phyloP scores from a whole-genome alignment of 169 alveolate species.

The Theileria annulata region DNA sequence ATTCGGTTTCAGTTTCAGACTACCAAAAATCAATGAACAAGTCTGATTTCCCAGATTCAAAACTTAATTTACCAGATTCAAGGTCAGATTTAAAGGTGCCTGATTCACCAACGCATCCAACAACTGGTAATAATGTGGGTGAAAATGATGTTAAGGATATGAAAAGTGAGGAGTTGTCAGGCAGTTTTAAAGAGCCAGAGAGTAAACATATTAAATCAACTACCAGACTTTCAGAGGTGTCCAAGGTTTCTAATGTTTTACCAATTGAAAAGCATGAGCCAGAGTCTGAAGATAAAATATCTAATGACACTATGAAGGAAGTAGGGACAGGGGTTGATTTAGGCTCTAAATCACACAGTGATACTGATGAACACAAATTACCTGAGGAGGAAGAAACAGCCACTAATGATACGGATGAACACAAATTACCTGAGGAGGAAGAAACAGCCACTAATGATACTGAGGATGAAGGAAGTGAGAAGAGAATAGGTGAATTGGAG shows the following conservation, averaged over 20 bases:
- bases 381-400: neutral
- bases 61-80: neutral
- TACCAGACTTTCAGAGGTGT: neutral
- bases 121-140: neutral
- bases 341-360: neutral
- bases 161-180: neutral
- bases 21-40: neutral
- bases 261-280: neutral
- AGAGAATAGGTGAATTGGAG: neutral
- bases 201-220: neutral
- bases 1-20: neutral
- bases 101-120: neutral
- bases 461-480: neutral
- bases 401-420: neutral
- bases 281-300: neutral
- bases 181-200: neutral
- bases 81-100: neutral
- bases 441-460: neutral
- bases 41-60: neutral
- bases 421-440: neutral
- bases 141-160: neutral
- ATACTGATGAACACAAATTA: neutral
- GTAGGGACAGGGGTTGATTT: neutral
- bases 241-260: neutral
- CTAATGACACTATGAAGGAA: neutral